Base-by-base conservation (phyloP, 2,329 filamentous ascomycete genomes). In the Macroventuria anomochaeta region DNA sequence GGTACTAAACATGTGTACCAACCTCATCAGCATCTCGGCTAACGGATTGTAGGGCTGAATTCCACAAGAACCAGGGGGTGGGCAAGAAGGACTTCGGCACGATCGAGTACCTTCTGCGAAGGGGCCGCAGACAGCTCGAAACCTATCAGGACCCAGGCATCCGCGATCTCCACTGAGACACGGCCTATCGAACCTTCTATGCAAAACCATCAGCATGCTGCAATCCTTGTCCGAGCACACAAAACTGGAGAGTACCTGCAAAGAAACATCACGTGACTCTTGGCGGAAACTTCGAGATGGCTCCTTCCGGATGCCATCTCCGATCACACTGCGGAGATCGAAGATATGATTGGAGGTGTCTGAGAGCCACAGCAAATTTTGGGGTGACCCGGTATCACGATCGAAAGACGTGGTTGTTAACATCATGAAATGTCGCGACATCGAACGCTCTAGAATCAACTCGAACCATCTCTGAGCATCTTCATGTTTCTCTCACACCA, bases 71-170 rank as follows among this genome's bases (percentile, higher is more conserved):
- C 68, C 70, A 85, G 11, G 70, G 74, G 7, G 74, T 96, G 49
- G 87, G 89, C 73, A 95, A 91, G 76, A 91, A 90, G 64, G 91
- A 96, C 69, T 96, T 96, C 75, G 81, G 82, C 13, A 88, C 91
- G 5, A 88, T 97, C 52, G 93, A 97, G 74, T 95, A 91, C 72
- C 79, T 96, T 28, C 72, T 97, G 44, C 84, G 93, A 55, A 93
- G 91, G 72, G 93, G 93, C 18, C 83, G 85, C 33, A 84, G 90
- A 37, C 91, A 96, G 71, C 79, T 97, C 15, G 91, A 96, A 59
- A 83, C 87, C 38, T 95, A 95, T 75, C 85, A 88, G n/a, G 85
- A 88, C 5, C 86, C 89, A 21, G 88, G 88, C 2, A 92, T 96
- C 66, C 90, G 86, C 68, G 90, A 95, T 72, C 61, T 68, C 10